Evolutionary conservation across 352 stramenopile genomes (phyloP), one percentile per base, ranked within the genome.

Genomic region (Hyaloperonospora brassicae): DNA sequence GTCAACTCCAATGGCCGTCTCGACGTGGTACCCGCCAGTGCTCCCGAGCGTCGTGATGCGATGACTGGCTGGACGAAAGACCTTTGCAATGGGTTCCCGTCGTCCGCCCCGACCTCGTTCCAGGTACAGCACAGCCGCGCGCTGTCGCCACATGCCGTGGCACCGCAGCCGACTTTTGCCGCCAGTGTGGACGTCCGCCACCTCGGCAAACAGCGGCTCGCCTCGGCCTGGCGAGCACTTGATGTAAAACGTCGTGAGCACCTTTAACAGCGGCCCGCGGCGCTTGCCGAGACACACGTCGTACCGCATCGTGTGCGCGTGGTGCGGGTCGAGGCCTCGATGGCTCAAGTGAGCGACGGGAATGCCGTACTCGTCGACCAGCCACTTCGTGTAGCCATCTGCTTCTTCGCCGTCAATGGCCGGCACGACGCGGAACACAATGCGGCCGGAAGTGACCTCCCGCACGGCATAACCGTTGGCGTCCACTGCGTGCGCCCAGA

Each of bases 301-400:
- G 55, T 71, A 78, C 10, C 47, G 39, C 12, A 54, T 52, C 14
- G 65, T 59, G 23, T 39, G n/a, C n/a, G n/a, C 46, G 12, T 52
- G 46, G 35, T 64, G 27, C 3, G 27, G 27, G 3, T 31, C 27
- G 3, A 8, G 22, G 2, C 55, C 44, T 44, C 24, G 31, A 17
- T 54, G 55, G 3, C 44, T 62, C 30, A 74, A 48, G 12, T 73
- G 62, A 17, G 59, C 68, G 38, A 72, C 56, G 5, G 65, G 50
- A 52, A 72, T 64, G 35, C 61, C 64, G 49, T 72, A 74, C 40
- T 64, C 60, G 55, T 77, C 68, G 45, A 78, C 31, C 8, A 78
- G 57, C 69, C 69, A 78, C 55, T 70, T 70, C 27, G 61, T 71
- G 22, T 25, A 44, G 10, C 53, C 60, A 40, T 68, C 56, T 34